phyloP scores from a whole-genome alignment of 2,329 filamentous ascomycete genomes.

The Ceratocystis variospora region DNA sequence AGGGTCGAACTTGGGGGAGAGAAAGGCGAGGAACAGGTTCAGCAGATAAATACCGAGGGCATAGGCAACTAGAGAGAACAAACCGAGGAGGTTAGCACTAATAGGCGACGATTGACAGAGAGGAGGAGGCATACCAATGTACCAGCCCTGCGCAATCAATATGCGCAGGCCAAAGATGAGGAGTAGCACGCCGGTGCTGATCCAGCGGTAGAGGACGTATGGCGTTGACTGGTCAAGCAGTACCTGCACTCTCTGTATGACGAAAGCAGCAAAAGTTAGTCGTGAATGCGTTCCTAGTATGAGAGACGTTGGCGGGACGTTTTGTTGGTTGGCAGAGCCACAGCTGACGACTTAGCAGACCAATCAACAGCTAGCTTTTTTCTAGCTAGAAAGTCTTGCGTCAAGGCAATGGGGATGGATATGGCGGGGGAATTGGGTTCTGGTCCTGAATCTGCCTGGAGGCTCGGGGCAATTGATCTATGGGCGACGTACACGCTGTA shows the following conservation, averaged over 20 bases:
- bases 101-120: background rate
- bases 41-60: slow-evolving; percentile 96
- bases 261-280: slow-evolving; percentile 2
- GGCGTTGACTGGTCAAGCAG: slow-evolving; percentile 90
- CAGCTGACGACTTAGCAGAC: background rate
- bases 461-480: background rate
- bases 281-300: background rate
- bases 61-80: slow-evolving; percentile 61
- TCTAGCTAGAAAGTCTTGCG: background rate
- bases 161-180: slow-evolving; percentile 79
- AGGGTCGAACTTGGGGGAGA: slow-evolving; percentile 97
- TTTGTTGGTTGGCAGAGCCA: background rate
- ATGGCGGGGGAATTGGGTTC: background rate
- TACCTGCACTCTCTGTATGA: slow-evolving; percentile 70
- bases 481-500: slow-evolving; percentile 48
- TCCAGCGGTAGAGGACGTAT: slow-evolving; percentile 79
- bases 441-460: too few species aligned
- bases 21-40: slow-evolving; percentile 96
- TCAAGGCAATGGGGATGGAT: slow-evolving; percentile 21
- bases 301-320: background rate
- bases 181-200: slow-evolving; percentile 63
- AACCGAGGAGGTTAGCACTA: slow-evolving; percentile 1
- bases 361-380: background rate
- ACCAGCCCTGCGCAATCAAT: slow-evolving; percentile 90
- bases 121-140: slow-evolving; percentile 57